Percentiles rank a stretch among this genome's conserved stretches.
Conservation (phyloP, 768 basidiomycete genomes). For the Rhodosporidiobolus odoratus region DNA sequence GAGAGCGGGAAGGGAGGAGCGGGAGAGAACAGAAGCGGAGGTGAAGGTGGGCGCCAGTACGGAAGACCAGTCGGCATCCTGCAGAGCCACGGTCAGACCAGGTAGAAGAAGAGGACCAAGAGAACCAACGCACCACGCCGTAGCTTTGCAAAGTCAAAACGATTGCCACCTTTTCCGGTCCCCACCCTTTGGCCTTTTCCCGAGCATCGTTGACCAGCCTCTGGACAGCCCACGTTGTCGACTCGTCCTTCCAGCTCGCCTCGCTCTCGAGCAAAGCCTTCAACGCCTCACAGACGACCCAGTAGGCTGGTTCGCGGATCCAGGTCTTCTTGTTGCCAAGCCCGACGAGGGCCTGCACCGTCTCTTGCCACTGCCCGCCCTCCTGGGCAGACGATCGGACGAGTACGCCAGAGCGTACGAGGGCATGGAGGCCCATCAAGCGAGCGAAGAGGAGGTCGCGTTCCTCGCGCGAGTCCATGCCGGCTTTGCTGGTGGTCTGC, state of each 20-base stretch:
- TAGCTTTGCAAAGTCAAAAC: slow-evolving; percentile 62
- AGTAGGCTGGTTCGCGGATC: slow-evolving; percentile 59
- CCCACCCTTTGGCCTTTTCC: slow-evolving; percentile 60
- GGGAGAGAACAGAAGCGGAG: slow-evolving; percentile 68
- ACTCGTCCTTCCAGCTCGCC: slow-evolving; percentile 54
- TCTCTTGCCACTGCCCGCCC: slow-evolving; percentile 57
- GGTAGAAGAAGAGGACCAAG: neutral
- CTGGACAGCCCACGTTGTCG: slow-evolving; percentile 52
- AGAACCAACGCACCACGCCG: slow-evolving; percentile 21
- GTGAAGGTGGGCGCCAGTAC: slow-evolving; percentile 59
- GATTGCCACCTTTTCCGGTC: slow-evolving; percentile 80
- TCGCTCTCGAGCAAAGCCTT: slow-evolving; percentile 10
- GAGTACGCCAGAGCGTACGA: slow-evolving; percentile 78
- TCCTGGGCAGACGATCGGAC: slow-evolving; percentile 50
- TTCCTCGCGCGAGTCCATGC: slow-evolving; percentile 84
- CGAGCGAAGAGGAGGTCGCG: slow-evolving; percentile 87
- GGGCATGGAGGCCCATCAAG: slow-evolving; percentile 77
- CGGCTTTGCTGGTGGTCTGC: slow-evolving; percentile 63
- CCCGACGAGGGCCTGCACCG: slow-evolving; percentile 59
- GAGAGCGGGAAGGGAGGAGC: slow-evolving; percentile 65
- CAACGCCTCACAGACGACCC: slow-evolving; percentile 32
- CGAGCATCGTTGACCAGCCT: slow-evolving; percentile 33
- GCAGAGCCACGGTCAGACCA: neutral
- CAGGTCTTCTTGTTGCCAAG: slow-evolving; percentile 81
- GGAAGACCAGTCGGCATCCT: slow-evolving; percentile 61